Base-by-base conservation (phyloP, 2,329 filamentous ascomycete species). In the Metarhizium brunneum region DNA sequence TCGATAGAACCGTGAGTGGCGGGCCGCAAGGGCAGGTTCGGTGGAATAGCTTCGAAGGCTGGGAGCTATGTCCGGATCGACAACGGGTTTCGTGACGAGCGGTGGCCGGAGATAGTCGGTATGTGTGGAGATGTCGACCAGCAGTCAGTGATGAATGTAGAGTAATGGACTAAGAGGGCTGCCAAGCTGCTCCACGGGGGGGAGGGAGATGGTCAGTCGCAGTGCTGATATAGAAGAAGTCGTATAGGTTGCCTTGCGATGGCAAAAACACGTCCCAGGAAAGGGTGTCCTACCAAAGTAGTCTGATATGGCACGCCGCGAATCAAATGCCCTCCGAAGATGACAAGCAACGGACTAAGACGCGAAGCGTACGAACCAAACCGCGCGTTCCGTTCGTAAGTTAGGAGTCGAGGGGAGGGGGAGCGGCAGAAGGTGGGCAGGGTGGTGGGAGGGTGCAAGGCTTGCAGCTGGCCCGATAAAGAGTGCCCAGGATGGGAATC, bases 331-430 rank as follows among this genome's bases (percentile, higher is more conserved):
- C 35, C 32, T 36, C 7, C 18, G 30, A 47, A n/a, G 54, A 58
- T n/a, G 11, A 51, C 47, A 48, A 54, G 60, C 57, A 55, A 58
- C 62, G 59, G 59, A 35, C 52, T 20, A 53, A 16, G 49, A 35
- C 43, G 30, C 20, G 51, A 51, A 47, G 25, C 29, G 50, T 48
- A 35, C 52, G 52, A 55, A 47, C 47, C 50, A 57, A 60, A 63
- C 68, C 66, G 66, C 65, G 66, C 62, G 64, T 69, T 60, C 63
- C 67, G 66, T 66, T 62, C 53, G 57, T 60, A 63, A 63, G 60
- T 35, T 18, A 55, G 55, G 52, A 56, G 56, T 40, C 40, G 50
- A 36, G 42, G 53, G 10, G 47, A 43, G 32, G 18, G 25, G 42
- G 13, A 30, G 16, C 20, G 40, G 20, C 16, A n/a, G 45, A 36